Evolutionary conservation across 331 rosid genomes (phyloP).

Genomic region (Acacia concinna): DNA sequence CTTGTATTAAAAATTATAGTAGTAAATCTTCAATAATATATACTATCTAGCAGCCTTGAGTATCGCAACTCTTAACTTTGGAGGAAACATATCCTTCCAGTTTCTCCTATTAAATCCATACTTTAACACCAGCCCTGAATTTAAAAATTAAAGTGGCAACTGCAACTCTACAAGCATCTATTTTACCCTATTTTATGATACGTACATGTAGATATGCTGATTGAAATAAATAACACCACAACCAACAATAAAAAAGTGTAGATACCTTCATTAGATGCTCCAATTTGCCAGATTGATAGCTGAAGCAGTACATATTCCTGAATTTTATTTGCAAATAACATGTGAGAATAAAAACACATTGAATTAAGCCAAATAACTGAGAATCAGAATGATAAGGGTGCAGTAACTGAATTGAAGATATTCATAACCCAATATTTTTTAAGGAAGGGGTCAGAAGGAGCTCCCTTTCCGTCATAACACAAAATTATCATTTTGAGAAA

Average conservation of each 20-base stretch:
- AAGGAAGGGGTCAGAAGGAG: neutral
- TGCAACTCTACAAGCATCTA: neutral
- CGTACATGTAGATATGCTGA: neutral
- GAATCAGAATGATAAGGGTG: constrained; percentile 6
- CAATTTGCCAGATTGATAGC: constrained; percentile 89
- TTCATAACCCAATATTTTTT: neutral
- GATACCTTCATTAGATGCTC: constrained; percentile 98
- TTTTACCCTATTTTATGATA: neutral
- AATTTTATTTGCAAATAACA: constrained; percentile 25
- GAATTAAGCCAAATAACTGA: neutral
- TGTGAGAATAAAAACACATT: constrained; percentile 27
- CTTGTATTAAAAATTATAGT: neutral
- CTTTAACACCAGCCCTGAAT: neutral
- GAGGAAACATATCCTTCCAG: neutral
- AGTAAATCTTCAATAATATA: neutral
- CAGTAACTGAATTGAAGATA: neutral
- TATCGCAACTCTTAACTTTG: neutral
- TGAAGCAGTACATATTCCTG: constrained; percentile 98
- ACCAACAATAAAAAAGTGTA: neutral
- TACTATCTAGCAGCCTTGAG: neutral
- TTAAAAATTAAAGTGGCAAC: constrained; percentile 5
- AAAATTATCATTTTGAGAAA: neutral
- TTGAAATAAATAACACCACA: neutral
- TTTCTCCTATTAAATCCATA: neutral
- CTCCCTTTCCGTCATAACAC: neutral